phyloP scores from a whole-genome alignment of 2,329 filamentous ascomycete genomes.

The Metarhizium rileyi region DNA sequence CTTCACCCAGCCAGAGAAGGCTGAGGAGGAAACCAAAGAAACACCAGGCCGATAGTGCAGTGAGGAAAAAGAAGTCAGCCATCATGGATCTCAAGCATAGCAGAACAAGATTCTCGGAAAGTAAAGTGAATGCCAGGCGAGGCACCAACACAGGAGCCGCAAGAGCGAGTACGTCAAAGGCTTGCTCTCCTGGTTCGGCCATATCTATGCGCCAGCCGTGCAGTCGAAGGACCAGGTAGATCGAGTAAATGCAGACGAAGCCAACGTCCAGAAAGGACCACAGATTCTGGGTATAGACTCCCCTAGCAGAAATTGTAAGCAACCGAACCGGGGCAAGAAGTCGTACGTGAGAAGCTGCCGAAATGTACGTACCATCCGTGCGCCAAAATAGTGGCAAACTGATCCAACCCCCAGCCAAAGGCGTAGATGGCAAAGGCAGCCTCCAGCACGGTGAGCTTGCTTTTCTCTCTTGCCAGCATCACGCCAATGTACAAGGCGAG shows the following conservation, averaged over 20 bases:
- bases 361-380: slow-evolving; percentile 47
- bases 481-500: slow-evolving; percentile 60
- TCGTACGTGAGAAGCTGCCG: not conserved
- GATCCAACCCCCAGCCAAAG: slow-evolving; percentile 70
- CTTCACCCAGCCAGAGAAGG: slow-evolving; percentile 67
- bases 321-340: not conserved
- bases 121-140: slow-evolving; percentile 69
- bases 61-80: slow-evolving; percentile 72
- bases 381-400: slow-evolving; percentile 66
- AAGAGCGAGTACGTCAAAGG: slow-evolving; percentile 69
- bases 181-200: slow-evolving; percentile 48
- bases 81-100: slow-evolving; percentile 77
- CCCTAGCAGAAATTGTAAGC: slow-evolving; percentile 34
- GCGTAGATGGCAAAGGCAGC: slow-evolving; percentile 62
- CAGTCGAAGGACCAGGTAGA: slow-evolving; percentile 59
- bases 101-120: slow-evolving; percentile 79
- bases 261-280: slow-evolving; percentile 82
- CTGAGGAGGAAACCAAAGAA: slow-evolving; percentile 75
- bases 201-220: slow-evolving; percentile 47
- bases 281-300: slow-evolving; percentile 77
- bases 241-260: slow-evolving; percentile 61
- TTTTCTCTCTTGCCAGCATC: slow-evolving; percentile 59
- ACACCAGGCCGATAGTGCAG: slow-evolving; percentile 68
- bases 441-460: slow-evolving; percentile 47
- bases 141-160: slow-evolving; percentile 70